Conservation (phyloP, 179 eudicot species). For the Silene vulgaris region DNA sequence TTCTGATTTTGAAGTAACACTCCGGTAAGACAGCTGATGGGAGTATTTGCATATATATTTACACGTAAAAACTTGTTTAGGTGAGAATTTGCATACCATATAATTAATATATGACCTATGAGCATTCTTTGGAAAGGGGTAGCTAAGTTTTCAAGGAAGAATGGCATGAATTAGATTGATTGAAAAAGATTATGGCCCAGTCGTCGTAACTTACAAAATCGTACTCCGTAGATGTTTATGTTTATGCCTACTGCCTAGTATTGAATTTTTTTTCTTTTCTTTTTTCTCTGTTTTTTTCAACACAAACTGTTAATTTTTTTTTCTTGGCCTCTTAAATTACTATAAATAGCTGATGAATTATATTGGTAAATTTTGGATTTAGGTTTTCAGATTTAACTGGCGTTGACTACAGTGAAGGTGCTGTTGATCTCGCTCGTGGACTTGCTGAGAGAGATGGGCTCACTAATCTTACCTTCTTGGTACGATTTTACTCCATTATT, state of each 20-base stretch:
- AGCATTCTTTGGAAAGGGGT: not conserved
- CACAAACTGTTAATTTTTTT: not conserved
- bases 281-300: not conserved
- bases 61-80: not conserved
- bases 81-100: not conserved
- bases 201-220: not conserved
- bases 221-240: not conserved
- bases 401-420: slow-evolving; percentile 91
- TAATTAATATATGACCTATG: not conserved
- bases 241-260: not conserved
- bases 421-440: slow-evolving; percentile 78
- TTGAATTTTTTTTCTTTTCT: not conserved
- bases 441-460: slow-evolving; percentile 83
- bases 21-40: not conserved
- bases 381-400: slow-evolving; percentile 92
- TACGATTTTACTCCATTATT: slow-evolving; percentile 21
- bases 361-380: slow-evolving; percentile 19
- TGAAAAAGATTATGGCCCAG: not conserved
- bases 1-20: not conserved
- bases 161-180: not conserved
- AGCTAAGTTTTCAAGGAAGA: not conserved
- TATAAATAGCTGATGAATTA: not conserved
- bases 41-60: not conserved
- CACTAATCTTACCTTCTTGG: slow-evolving; percentile 61
- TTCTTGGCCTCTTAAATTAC: not conserved